Evolutionary conservation across 768 basidiomycete species (phyloP).

Genomic region (Lyophyllum semitale): DNA sequence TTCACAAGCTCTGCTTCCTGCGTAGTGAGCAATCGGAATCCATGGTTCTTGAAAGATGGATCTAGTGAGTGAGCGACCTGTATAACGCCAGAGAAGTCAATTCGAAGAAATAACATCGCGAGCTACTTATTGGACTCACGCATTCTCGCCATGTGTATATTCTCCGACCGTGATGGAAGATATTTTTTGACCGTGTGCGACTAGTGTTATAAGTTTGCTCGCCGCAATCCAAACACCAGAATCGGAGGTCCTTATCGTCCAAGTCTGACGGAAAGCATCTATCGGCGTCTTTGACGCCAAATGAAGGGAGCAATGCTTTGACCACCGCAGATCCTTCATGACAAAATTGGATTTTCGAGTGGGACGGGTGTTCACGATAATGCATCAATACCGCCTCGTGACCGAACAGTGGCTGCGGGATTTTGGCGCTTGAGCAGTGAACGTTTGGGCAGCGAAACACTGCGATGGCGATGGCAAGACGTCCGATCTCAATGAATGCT

Average conservation of each 20-base stretch:
- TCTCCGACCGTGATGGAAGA: not conserved
- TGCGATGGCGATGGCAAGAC: not conserved
- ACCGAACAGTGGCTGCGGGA: not conserved
- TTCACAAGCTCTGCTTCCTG: not conserved
- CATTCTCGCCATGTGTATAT: not conserved
- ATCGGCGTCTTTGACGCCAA: not conserved
- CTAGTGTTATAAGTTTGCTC: not conserved
- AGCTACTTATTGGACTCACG: not conserved
- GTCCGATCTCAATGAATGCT: not conserved
- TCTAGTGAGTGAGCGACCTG: not conserved
- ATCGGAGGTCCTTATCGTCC: not conserved
- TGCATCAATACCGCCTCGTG: not conserved
- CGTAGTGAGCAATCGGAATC: not conserved
- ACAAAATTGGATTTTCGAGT: not conserved
- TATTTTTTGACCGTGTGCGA: not conserved
- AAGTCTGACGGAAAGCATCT: slow-evolving; percentile 2
- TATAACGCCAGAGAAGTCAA: not conserved
- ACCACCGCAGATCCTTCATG: not conserved
- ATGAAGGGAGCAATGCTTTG: not conserved
- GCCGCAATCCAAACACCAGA: slow-evolving; percentile 4
- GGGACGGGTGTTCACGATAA: not conserved
- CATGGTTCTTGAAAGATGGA: not conserved
- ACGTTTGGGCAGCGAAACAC: not conserved
- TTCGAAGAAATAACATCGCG: not conserved
- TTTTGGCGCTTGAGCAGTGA: not conserved